Percentiles rank a stretch among this genome's conserved stretches.
Evolutionary conservation across 2,329 filamentous ascomycete species (phyloP).

Genomic region (Fusarium sp.): DNA sequence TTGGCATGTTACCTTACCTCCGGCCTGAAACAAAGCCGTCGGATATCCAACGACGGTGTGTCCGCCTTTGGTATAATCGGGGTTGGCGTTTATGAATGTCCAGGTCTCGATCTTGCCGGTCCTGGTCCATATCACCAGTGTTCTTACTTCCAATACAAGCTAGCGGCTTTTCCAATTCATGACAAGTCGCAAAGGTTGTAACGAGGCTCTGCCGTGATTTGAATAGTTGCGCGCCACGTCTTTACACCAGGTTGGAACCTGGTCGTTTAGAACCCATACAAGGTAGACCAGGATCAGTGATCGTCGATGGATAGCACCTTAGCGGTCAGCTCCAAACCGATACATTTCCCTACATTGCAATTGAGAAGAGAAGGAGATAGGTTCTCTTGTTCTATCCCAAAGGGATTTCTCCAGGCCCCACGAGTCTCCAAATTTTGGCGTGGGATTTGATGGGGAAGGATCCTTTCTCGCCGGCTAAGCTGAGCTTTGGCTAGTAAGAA

Average conservation of each 20-base stretch:
- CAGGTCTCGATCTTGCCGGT: conserved; percentile 25
- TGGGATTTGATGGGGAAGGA: conserved; percentile 34
- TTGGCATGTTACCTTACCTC: conserved; percentile 29
- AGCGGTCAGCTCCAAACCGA: conserved; percentile 42
- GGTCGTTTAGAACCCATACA: conserved; percentile 21
- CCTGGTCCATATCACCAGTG: conserved; percentile 13
- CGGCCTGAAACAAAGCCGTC: conserved; percentile 47
- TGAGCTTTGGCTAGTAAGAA: conserved; percentile 11
- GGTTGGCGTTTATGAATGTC: conserved; percentile 21
- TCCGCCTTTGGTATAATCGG: conserved; percentile 32
- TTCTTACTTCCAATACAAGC: conserved; percentile 10
- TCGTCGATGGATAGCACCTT: conserved; percentile 37
- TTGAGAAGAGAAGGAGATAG: conserved; percentile 10
- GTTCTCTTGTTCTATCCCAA: conserved; percentile 28
- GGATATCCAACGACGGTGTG: conserved; percentile 35
- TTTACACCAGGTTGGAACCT: conserved; percentile 20
- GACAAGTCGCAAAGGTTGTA: conserved; percentile 32
- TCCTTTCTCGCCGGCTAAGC: conserved; percentile 31
- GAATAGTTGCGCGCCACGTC: conserved; percentile 36
- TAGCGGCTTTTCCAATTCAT: conserved; percentile 31
- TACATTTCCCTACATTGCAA: conserved; percentile 20
- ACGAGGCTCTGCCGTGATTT: conserved; percentile 29
- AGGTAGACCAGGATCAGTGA: conserved; percentile 36
- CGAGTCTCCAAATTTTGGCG: conserved; percentile 37
- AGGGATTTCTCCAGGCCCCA: conserved; percentile 31